Evolutionary conservation across 2,329 filamentous ascomycete species (phyloP).

Genomic region (Cercospora brassicicola): DNA sequence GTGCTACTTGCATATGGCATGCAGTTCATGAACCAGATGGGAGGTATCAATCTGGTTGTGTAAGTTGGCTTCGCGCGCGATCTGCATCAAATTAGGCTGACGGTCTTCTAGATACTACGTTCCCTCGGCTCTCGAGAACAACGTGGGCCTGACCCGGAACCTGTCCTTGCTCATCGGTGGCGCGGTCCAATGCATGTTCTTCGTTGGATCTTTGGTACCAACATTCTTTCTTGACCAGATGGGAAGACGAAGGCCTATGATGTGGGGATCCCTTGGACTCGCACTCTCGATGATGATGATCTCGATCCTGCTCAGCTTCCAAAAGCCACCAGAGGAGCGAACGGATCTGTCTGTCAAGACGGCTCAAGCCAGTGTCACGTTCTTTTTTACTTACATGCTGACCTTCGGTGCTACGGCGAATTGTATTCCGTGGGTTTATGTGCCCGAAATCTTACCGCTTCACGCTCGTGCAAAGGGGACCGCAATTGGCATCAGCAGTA

Average conservation of each 20-base stretch:
- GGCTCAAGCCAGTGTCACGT: conserved; percentile 50
- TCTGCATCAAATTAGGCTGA: too few relatives aligned
- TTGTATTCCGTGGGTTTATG: conserved; percentile 54
- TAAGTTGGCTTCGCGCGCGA: neutral
- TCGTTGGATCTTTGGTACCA: conserved; percentile 48
- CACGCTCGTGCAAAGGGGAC: conserved; percentile 53
- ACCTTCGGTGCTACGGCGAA: conserved; percentile 46
- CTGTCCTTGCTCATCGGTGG: conserved; percentile 51
- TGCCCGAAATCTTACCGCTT: conserved; percentile 52
- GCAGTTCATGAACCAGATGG: conserved; percentile 35
- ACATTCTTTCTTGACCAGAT: conserved; percentile 50
- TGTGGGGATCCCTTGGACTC: conserved; percentile 38
- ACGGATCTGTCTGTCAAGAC: conserved; percentile 39
- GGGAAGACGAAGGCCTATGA: conserved; percentile 39
- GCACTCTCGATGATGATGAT: conserved; percentile 45
- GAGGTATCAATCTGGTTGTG: conserved; percentile 44
- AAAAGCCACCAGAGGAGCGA: conserved; percentile 33
- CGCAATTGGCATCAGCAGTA: conserved; percentile 51
- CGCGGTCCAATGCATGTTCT: conserved; percentile 45
- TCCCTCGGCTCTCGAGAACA: conserved; percentile 47
- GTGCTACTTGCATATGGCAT: conserved; percentile 39
- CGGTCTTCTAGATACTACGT: conserved; percentile 36
- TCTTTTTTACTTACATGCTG: conserved; percentile 51
- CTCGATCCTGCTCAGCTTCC: conserved; percentile 48
- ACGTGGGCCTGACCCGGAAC: conserved; percentile 49